Evolutionary conservation across 2,329 filamentous ascomycete genomes (phyloP).

Genomic region (Aureobasidium leucospermi): DNA sequence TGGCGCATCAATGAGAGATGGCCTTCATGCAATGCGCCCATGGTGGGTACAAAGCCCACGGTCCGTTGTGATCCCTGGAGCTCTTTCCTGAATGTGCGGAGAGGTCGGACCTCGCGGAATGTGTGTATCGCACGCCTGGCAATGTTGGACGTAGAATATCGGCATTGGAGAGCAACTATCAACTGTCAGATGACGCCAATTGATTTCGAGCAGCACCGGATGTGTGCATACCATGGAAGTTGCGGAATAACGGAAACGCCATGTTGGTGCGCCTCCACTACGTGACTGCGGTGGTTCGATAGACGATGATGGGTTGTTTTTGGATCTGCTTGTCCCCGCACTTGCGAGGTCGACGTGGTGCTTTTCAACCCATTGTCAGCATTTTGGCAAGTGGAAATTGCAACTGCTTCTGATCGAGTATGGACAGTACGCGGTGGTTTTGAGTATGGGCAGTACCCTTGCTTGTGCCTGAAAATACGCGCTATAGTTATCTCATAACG

Average conservation of each 20-base stretch:
- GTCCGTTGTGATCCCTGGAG: constrained; percentile 60
- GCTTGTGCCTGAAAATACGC: constrained; percentile 11
- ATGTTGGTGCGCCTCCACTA: not conserved
- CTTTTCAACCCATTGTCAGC: constrained; percentile 9
- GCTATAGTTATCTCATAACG: not conserved
- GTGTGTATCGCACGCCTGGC: constrained; percentile 44
- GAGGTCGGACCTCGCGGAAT: constrained; percentile 65
- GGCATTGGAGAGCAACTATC: not conserved
- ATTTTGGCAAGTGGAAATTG: constrained; percentile 7
- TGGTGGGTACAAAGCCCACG: constrained; percentile 87
- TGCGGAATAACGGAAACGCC: not conserved
- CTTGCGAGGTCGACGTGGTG: not conserved
- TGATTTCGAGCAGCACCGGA: not conserved
- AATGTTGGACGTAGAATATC: not conserved
- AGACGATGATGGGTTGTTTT: not conserved
- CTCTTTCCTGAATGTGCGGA: constrained; percentile 63
- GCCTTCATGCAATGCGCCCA: constrained; percentile 93
- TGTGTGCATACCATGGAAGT: not conserved
- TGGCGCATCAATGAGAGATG: constrained; percentile 79
- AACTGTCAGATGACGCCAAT: not conserved
- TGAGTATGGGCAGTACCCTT: constrained; percentile 10
- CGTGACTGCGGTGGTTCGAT: not conserved
- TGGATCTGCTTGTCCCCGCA: not conserved
- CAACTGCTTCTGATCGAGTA: constrained; percentile 5
- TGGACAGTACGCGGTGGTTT: constrained; percentile 10